phyloP scores from a whole-genome alignment of 495 filamentous ascomycete species.

The Penicillium bovifimosum region DNA sequence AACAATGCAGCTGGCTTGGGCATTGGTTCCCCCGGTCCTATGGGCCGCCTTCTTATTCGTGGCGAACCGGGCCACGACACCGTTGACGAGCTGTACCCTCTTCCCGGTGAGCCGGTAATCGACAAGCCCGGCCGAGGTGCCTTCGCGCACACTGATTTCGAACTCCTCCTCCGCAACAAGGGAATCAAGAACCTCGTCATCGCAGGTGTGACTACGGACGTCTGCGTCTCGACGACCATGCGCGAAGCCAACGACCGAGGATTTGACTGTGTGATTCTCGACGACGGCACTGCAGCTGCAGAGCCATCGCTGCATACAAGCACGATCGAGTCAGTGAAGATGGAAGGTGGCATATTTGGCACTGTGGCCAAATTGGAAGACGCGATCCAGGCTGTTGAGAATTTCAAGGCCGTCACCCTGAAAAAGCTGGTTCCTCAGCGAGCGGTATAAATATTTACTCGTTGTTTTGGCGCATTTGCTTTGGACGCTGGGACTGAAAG shows the following conservation, averaged over 20 bases:
- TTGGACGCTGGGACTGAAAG: slow-evolving; percentile 4
- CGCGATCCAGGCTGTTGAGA: slow-evolving; percentile 43
- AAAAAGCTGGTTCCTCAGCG: slow-evolving; percentile 45
- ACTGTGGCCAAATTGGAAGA: slow-evolving; percentile 44
- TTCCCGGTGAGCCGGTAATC: slow-evolving; percentile 54
- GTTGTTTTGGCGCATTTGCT: slow-evolving; percentile 15
- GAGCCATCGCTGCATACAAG: slow-evolving; percentile 45
- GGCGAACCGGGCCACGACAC: slow-evolving; percentile 61
- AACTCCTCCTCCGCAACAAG: slow-evolving; percentile 52
- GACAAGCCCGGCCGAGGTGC: slow-evolving; percentile 66
- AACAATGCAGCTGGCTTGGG: slow-evolving; percentile 51
- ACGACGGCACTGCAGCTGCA: slow-evolving; percentile 49
- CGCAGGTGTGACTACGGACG: slow-evolving; percentile 63
- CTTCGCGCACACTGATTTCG: slow-evolving; percentile 61
- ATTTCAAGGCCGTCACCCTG: slow-evolving; percentile 39
- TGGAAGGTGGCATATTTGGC: slow-evolving; percentile 58
- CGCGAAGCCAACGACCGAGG: slow-evolving; percentile 70
- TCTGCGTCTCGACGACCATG: slow-evolving; percentile 64
- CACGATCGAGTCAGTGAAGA: slow-evolving; percentile 48
- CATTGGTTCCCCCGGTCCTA: slow-evolving; percentile 56
- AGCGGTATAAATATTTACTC: slow-evolving; percentile 16
- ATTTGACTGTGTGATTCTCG: slow-evolving; percentile 59
- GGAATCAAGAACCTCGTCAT: slow-evolving; percentile 64
- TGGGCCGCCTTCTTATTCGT: slow-evolving; percentile 59
- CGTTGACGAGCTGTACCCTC: slow-evolving; percentile 53